Evolutionary conservation across 768 basidiomycete species (phyloP), one percentile per base, ranked within the genome.

Genomic region (Auriscalpium vulgare): DNA sequence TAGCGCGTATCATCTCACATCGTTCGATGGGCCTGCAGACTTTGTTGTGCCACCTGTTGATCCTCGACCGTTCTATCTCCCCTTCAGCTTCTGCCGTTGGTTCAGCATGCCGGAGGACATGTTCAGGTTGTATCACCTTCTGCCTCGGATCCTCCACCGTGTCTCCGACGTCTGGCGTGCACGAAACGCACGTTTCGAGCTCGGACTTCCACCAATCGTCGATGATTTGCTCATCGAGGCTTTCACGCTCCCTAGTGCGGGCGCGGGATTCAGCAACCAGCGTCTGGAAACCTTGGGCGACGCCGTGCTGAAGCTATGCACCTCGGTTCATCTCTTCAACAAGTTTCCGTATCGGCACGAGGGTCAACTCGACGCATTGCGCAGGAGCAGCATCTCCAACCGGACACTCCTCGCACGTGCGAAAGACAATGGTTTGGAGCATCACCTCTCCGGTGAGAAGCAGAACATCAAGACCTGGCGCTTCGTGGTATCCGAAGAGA

Each of bases 241-340:
- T 6, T 76, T 89, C 21, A 91, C 89, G 1, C 72, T 91, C 10
- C 93, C 92, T 1, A 75, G 76, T 37, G 78, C 85, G 7, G 65
- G 65, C 37, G 77, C 81, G 8, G 78, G 79, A 9, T 91, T 81
- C 71, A 89, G 78, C 68, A 95, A 94, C 59, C 90, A 95, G 63
- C 82, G 89, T 0, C 67, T 95, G 54, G 93, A 95, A 67, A 93
- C 91, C 0, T 73, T 95, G 8, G 93, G 93, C 9, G 93, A 95
- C 64, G 81, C 86, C 0, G 88, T 92, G 1, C 74, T 92, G 45
- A 85, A 92, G 63, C 69, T 94, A 23, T 80, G 83, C 50, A 83
- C 83, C 4, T 87, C 86, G 19, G 82, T 91, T 2, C 81, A 92
- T 64, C 71, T 90, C 5, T 85, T 86, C 71, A 89, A 87, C 72